A percentile compares a stretch with the other conserved stretches of the same genome.
Evolutionary conservation across 352 stramenopile genomes (phyloP).

Genomic region (Thraustochytrium sp.): DNA sequence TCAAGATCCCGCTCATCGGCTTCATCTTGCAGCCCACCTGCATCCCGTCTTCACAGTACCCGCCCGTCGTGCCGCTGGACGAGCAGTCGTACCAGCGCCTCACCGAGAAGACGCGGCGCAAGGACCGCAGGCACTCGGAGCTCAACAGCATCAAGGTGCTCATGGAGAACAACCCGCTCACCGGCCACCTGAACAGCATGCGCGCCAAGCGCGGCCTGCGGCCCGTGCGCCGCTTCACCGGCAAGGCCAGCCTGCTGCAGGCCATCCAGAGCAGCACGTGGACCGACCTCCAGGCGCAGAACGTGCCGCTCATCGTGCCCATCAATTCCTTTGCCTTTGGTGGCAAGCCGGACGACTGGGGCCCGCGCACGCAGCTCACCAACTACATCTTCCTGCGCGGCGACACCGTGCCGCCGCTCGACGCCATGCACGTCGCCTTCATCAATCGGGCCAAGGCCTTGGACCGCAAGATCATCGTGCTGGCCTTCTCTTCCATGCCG

Average conservation of each 20-base stretch:
- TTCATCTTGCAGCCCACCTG: conserved; percentile 42
- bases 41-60: conserved; percentile 26
- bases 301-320: conserved; percentile 23
- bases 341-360: conserved; percentile 12
- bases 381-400: conserved; percentile 42
- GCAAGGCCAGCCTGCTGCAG: neutral
- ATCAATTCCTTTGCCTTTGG: conserved; percentile 19
- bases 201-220: neutral
- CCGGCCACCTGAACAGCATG: conserved; percentile 35
- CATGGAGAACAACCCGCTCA: conserved; percentile 41
- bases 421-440: neutral
- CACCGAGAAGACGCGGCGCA: neutral
- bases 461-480: conserved; percentile 25
- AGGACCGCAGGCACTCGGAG: conserved; percentile 13
- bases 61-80: conserved; percentile 12
- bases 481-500: conserved; percentile 41
- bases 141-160: conserved; percentile 27
- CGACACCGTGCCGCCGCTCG: conserved; percentile 9
- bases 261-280: conserved; percentile 38
- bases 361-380: conserved; percentile 3
- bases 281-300: conserved; percentile 4
- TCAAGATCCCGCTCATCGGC: conserved; percentile 34
- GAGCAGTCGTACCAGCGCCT: neutral
- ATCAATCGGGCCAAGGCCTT: neutral
- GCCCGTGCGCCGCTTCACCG: neutral